A percentile compares a stretch with the other conserved stretches of the same genome.
These are phyloP conservation scores for Blastobotrys capitulatus DNA, from an alignment of 1,139 yeast species.

Conservation along the genomic window DNA sequence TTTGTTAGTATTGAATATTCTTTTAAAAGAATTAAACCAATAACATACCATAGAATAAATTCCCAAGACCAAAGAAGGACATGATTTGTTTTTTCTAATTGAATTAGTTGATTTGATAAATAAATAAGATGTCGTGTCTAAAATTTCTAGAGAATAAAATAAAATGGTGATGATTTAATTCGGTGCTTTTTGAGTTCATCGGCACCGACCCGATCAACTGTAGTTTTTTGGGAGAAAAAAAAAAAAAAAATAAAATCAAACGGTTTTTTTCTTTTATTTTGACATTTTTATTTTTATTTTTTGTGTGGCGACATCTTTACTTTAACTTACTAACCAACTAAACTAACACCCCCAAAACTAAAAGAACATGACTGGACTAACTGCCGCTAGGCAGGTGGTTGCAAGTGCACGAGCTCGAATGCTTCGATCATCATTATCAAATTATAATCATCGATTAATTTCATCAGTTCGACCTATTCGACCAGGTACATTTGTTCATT, in stretches of 20 bases:
- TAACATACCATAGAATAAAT: constrained; percentile 51
- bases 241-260: no score
- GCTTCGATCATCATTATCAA: not conserved
- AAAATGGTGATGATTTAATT: not conserved
- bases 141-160: no score
- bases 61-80: constrained; percentile 59
- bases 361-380: constrained; percentile 1
- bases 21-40: not conserved
- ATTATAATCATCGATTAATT: not conserved
- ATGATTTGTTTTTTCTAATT: not conserved
- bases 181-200: no score
- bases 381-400: constrained; percentile 9
- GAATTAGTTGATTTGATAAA: not conserved
- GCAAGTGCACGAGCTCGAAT: constrained; percentile 2
- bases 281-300: no score
- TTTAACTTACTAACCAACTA: not conserved
- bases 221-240: not conserved
- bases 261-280: no score
- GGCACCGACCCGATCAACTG: not conserved
- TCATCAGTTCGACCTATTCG: not conserved
- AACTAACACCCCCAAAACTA: not conserved
- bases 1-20: constrained; percentile 10
- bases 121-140: not conserved
- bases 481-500: constrained; percentile 2
- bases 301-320: not conserved